Evolutionary conservation across 129 eudicot species (phyloP).

Genomic region (Daucus carota): DNA sequence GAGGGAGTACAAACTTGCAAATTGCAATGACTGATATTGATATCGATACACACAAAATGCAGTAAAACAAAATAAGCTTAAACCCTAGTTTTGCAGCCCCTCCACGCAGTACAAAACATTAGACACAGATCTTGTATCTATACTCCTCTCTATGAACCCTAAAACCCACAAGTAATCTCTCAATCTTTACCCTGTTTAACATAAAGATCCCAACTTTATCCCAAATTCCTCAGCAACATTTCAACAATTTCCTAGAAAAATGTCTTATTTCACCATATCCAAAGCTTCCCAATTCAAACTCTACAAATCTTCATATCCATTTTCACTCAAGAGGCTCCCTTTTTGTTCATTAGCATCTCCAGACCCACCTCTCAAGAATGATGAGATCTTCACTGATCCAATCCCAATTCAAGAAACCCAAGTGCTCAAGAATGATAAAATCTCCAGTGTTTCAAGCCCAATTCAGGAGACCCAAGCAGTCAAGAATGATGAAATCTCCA

Average conservation of each 20-base stretch:
- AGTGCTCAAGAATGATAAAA: constrained; percentile 18
- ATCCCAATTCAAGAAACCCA: constrained; percentile 16
- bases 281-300: constrained; percentile 32
- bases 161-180: not conserved
- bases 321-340: constrained; percentile 29
- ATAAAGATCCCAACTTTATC: constrained; percentile 4
- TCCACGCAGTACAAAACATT: not conserved
- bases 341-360: constrained; percentile 34
- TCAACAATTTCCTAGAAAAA: constrained; percentile 15
- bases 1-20: too few relatives aligned
- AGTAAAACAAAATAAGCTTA: not conserved
- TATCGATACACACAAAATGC: too few relatives aligned
- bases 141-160: not conserved
- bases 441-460: constrained; percentile 14
- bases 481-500: constrained; percentile 16
- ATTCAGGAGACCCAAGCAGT: constrained; percentile 22
- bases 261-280: constrained; percentile 39
- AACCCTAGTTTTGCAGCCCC: not conserved
- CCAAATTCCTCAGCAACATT: not conserved
- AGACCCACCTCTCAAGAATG: constrained; percentile 26
- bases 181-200: not conserved
- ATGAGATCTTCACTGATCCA: constrained; percentile 14
- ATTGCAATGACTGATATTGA: too few relatives aligned
- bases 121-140: not conserved
- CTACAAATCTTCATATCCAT: constrained; percentile 27